A percentile compares a stretch with the other conserved stretches of the same genome.
Evolutionary conservation across 2,329 filamentous ascomycete species (phyloP).

Genomic region (Trichoderma sp.): DNA sequence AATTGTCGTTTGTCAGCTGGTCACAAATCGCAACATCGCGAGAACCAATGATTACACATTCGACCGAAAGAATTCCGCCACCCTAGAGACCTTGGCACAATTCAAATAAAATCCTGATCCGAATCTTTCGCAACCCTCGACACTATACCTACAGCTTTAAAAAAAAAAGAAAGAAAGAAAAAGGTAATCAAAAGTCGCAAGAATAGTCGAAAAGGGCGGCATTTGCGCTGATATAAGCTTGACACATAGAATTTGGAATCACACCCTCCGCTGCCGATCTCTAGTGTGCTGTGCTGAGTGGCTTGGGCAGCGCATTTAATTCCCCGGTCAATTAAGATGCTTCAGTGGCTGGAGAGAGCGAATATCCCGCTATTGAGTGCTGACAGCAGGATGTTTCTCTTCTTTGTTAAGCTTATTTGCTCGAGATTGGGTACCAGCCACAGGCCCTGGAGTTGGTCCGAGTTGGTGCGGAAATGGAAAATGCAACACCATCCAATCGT

Average conservation of each 20-base stretch:
- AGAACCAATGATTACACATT: neutral
- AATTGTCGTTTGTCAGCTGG: neutral
- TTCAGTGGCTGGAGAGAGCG: neutral
- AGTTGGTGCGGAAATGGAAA: neutral
- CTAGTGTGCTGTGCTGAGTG: neutral
- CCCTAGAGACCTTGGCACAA: neutral
- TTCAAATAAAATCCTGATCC: neutral
- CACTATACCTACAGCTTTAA: neutral
- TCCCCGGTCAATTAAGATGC: neutral
- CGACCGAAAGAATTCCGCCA: neutral
- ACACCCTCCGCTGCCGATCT: neutral
- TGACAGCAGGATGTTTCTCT: neutral
- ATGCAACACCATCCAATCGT: neutral
- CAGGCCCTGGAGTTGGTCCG: neutral
- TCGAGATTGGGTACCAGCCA: neutral
- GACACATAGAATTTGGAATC: slow-evolving; percentile 14
- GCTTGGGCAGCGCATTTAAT: neutral
- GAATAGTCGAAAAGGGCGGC: neutral
- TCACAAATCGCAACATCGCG: neutral
- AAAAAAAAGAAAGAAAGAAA: neutral
- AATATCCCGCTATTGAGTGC: neutral
- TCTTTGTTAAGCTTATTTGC: neutral
- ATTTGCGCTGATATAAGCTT: neutral
- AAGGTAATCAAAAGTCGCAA: neutral
- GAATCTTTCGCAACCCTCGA: neutral